Evolutionary conservation across 306 rosid genomes (phyloP).

Genomic region (Vicia villosa): DNA sequence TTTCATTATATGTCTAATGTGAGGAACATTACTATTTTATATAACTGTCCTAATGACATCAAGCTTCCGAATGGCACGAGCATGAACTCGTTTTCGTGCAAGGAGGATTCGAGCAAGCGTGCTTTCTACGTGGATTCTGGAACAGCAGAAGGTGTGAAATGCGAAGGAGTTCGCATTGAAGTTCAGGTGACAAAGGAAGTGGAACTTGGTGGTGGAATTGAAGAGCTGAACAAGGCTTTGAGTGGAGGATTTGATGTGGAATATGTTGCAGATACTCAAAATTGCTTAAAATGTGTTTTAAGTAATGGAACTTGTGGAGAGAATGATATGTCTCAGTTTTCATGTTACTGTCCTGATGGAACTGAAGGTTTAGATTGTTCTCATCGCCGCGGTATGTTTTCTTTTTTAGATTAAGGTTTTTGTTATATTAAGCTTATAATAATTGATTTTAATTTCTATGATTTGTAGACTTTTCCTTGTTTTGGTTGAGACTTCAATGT

Average conservation of each 20-base stretch:
- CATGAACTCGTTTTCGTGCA: slow-evolving; percentile 29
- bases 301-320: slow-evolving; percentile 43
- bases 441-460: too few species aligned
- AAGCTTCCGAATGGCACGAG: background rate
- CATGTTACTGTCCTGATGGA: slow-evolving; percentile 44
- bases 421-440: too few species aligned
- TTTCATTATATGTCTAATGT: slow-evolving; percentile 11
- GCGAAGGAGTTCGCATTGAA: slow-evolving; percentile 13
- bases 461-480: too few species aligned
- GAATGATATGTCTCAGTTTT: slow-evolving; percentile 29
- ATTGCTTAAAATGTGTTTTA: slow-evolving; percentile 18
- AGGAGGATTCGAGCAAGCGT: background rate
- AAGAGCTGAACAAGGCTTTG: slow-evolving; percentile 23
- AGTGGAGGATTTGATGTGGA: slow-evolving; percentile 40
- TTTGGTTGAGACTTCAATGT: too few species aligned
- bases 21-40: slow-evolving; percentile 41
- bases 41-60: slow-evolving; percentile 20
- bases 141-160: background rate
- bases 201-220: background rate
- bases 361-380: slow-evolving; percentile 31
- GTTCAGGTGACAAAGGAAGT: slow-evolving; percentile 29
- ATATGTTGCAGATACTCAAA: background rate
- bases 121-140: slow-evolving; percentile 30
- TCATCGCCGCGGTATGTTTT: slow-evolving; percentile 29
- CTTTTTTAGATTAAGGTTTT: background rate